Base-by-base conservation (phyloP, 2,329 filamentous ascomycete genomes). In the Talaromyces atroroseus region DNA sequence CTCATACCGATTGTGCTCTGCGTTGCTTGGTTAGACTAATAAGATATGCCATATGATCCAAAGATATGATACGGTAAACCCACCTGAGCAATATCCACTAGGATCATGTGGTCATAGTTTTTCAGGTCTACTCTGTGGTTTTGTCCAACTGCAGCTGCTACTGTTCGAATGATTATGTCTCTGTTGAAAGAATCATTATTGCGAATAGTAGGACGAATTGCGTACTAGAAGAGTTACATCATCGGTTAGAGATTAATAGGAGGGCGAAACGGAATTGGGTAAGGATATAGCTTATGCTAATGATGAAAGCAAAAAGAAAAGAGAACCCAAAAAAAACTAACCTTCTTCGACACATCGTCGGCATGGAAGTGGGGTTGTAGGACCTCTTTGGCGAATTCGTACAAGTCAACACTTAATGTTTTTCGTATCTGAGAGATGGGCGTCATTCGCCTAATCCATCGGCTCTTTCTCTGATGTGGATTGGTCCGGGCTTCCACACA, bases 1-100 rank as follows among this genome's bases (percentile, higher is more conserved):
- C 82, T 84, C 77, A 87, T 83, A 20, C 84, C 83, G 58, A 83
- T 78, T 10, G 86, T 69, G 62, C 84, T 85, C 83, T 85, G 61
- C 44, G 42, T 50, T 54, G 42, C 32, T 44, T 2, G 52, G 14
- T 6, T 68, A 44, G 20, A 44, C 18, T 48, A 32, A 51, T 21
- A 29, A 29, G 29, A 10, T 6, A 10, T 21, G 18, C 14, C 18
- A 18, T 44, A 3, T 11, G 23, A 42, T 20, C 8, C 40, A 42
- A 53, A 38, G 14, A 6, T 14, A 21, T 7, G 16, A n/a, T 21
- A 24, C 29, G 49, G 18, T 36, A 49, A 45, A 62, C 78, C 63
- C 68, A 84, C 82, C 73, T 84, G 78, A 66, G 84, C 81, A 55
- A 86, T 74, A 62, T 85, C 82, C 46, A 87, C 81, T 38, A 86